Conservation (phyloP, 208 protist species). For the Crithidia acanthocephali region DNA sequence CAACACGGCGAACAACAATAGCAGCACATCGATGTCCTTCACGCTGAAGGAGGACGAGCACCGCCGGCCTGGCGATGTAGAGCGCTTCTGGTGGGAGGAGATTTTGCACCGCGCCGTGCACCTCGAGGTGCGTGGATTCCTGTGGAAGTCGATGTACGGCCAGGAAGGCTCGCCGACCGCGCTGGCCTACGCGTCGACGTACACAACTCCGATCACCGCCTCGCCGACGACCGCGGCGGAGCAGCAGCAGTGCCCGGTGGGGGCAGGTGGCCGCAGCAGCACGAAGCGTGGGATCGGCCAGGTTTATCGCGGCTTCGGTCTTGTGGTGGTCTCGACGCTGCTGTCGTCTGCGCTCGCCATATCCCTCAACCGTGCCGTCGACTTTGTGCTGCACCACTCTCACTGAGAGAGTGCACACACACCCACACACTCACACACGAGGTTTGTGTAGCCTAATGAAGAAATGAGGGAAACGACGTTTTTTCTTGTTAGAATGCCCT, state of each 20-base stretch:
- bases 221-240: conserved; percentile 3
- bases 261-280: conserved; percentile 1
- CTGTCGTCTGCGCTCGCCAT: conserved; percentile 24
- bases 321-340: conserved; percentile 26
- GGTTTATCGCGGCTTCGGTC: conserved; percentile 36
- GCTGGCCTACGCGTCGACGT: neutral
- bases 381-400: conserved; percentile 4
- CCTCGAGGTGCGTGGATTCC: conserved; percentile 26
- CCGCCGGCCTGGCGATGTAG: neutral
- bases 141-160: conserved; percentile 25
- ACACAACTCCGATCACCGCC: conserved; percentile 6
- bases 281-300: conserved; percentile 8
- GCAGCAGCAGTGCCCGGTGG: neutral
- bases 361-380: conserved; percentile 12
- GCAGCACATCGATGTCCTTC: conserved; percentile 2
- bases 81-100: conserved; percentile 32
- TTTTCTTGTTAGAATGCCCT: neutral
- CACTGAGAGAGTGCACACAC: neutral
- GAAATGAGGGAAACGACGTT: neutral
- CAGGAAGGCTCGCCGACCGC: conserved; percentile 1
- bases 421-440: neutral
- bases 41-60: neutral
- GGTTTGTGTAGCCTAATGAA: neutral
- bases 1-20: neutral
- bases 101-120: conserved; percentile 17